Conservation (phyloP, 108 stramenopile genomes). For the Nannochloropsis salina region DNA sequence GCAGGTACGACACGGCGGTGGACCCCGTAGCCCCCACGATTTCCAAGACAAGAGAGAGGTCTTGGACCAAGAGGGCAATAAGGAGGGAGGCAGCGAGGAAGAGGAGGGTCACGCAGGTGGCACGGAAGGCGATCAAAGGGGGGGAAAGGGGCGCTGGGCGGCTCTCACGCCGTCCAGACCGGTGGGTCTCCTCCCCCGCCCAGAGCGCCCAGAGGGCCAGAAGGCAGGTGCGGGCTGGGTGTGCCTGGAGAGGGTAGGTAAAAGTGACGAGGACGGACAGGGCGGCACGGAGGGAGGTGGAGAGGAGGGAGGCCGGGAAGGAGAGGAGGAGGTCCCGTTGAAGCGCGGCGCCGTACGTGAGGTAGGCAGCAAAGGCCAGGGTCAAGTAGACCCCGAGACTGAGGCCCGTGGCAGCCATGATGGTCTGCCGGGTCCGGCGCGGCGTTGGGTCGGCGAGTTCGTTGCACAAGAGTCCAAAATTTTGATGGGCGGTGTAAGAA, state of each 20-base stretch:
- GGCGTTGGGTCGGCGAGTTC: slow-evolving; percentile 57
- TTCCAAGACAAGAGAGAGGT: slow-evolving; percentile 6
- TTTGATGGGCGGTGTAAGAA: slow-evolving; percentile 69
- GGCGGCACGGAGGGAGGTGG: slow-evolving; percentile 58
- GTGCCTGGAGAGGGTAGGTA: slow-evolving; percentile 63
- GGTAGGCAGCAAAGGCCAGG: slow-evolving; percentile 61
- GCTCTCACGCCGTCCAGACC: not conserved
- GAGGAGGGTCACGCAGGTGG: not conserved
- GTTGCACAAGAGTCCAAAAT: slow-evolving; percentile 65
- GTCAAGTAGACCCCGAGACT: slow-evolving; percentile 56
- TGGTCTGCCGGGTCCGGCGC: slow-evolving; percentile 55
- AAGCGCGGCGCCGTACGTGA: slow-evolving; percentile 60
- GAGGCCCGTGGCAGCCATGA: slow-evolving; percentile 50
- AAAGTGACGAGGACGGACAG: slow-evolving; percentile 61
- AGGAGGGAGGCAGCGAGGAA: not conserved
- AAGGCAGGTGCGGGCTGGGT: slow-evolving; percentile 57
- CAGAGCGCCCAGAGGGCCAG: slow-evolving; percentile 8
- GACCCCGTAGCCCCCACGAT: slow-evolving; percentile 67
- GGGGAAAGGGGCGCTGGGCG: not conserved
- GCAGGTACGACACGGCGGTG: slow-evolving; percentile 62
- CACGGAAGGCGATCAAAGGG: not conserved
- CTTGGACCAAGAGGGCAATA: not conserved
- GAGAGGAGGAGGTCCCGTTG: slow-evolving; percentile 61
- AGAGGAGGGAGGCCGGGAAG: slow-evolving; percentile 58
- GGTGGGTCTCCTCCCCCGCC: not conserved